A percentile compares a stretch with the other conserved stretches of the same genome.
phyloP scores from a whole-genome alignment of 2,329 filamentous ascomycete species.

The Exophiala viscosa region DNA sequence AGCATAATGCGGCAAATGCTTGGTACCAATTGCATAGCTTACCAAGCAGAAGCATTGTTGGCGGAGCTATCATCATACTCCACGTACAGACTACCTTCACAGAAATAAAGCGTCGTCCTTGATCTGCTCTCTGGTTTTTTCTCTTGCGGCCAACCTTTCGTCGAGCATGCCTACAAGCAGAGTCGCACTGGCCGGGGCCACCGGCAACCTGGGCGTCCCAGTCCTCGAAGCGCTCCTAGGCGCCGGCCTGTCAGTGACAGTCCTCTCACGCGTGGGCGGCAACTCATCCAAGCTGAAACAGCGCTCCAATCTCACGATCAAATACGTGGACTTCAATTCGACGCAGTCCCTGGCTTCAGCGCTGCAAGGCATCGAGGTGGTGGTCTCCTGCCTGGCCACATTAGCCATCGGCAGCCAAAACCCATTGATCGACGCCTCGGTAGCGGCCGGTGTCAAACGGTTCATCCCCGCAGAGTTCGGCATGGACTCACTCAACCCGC shows the following conservation, averaged over 20 bases:
- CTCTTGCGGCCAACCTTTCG: too few species aligned
- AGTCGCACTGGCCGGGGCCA: constrained; percentile 27
- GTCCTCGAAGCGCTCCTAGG: constrained; percentile 26
- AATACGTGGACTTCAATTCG: constrained; percentile 11
- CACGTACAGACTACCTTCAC: too few species aligned
- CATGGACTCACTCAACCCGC: constrained; percentile 7
- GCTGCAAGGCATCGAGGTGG: constrained; percentile 9
- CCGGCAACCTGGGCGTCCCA: constrained; percentile 31
- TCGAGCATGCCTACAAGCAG: too few species aligned
- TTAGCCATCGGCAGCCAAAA: constrained; percentile 6
- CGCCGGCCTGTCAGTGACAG: constrained; percentile 3
- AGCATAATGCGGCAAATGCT: too few species aligned
- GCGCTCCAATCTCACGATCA: constrained; percentile 6
- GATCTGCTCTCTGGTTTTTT: too few species aligned
- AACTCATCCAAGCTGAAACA: constrained; percentile 5
- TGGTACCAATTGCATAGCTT: too few species aligned
- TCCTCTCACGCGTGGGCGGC: constrained; percentile 8
- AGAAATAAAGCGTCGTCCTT: too few species aligned
- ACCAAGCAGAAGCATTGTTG: too few species aligned
- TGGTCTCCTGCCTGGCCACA: constrained; percentile 11
- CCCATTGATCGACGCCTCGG: constrained; percentile 31
- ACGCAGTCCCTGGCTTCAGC: constrained; percentile 12
- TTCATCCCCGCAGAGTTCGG: constrained; percentile 36
- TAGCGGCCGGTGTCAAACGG: constrained; percentile 28
- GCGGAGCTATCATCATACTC: too few species aligned